Evolutionary conservation across 2,329 filamentous ascomycete genomes (phyloP), one percentile per base, ranked within the genome.

Genomic region (Drechslerella dactyloides): DNA sequence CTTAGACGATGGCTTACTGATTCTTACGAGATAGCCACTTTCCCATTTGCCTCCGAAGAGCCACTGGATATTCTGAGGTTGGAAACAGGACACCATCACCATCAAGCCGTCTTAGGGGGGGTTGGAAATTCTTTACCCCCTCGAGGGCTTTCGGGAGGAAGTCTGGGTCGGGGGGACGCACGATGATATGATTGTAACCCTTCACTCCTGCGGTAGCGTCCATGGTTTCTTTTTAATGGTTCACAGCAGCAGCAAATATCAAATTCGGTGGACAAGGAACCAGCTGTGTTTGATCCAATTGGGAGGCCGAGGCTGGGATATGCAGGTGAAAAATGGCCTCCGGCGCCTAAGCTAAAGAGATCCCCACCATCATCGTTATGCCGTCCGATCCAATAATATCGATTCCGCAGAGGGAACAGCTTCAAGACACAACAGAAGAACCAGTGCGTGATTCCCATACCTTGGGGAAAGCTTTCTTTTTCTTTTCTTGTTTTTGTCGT

Each of bases 261-360:
- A 53, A 69, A 72, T 65, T 72, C 68, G 65, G 68, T 60, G 68
- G 68, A 50, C 68, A 72, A 65, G 68, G 68, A 65, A 64, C 53
- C 23, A 24, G 19, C 65, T 54, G 21, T 62, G 48, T 54, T 59
- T 56, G 66, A 70, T 72, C 68, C 68, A 72, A 72, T 72, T 72
- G 68, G 68, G 68, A 65, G 68, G 60, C 68, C 68, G 55, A 65
- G 68, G 60, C 68, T 72, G 60, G 68, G 68, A 72, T 70, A 70
- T 72, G 68, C 68, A 72, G 60, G 59, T 64, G 59, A 64, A 70
- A 70, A 60, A 53, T 70, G 48, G 48, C 48, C 64, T 60, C 68
- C 68, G 62, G 68, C 68, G 68, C 68, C 68, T 72, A 72, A 72
- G 68, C 68, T 72, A 72, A 65, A 65, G 55, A 35, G 48, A 60